A percentile compares a stretch with the other conserved stretches of the same genome.
Conservation (phyloP, 345 rosid species). For the Isatis tinctoria region DNA sequence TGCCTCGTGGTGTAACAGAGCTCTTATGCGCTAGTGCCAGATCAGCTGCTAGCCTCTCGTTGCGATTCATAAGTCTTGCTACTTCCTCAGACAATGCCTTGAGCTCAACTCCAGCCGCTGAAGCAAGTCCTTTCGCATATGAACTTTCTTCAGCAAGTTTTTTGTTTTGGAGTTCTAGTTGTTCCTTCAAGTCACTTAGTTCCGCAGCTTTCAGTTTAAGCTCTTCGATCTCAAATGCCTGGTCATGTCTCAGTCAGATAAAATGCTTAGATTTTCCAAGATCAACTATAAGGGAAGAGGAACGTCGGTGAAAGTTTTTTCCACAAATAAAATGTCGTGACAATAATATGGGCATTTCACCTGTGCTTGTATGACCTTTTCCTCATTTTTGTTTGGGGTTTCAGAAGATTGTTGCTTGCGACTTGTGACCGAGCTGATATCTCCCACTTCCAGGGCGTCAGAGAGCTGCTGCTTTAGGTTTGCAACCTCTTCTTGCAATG, state of each 20-base stretch:
- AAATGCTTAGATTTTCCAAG: background rate
- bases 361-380: conserved; percentile 22
- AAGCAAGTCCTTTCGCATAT: conserved; percentile 93
- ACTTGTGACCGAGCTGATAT: conserved; percentile 14
- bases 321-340: conserved; percentile 1
- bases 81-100: conserved; percentile 97
- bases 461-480: conserved; percentile 77
- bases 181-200: conserved; percentile 55
- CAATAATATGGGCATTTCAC: conserved; percentile 18
- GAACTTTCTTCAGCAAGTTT: conserved; percentile 90
- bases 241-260: conserved; percentile 16
- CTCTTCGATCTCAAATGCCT: conserved; percentile 73
- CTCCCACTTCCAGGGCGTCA: conserved; percentile 51
- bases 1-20: conserved; percentile 47
- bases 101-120: conserved; percentile 96
- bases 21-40: conserved; percentile 47
- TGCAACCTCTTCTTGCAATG: conserved; percentile 62
- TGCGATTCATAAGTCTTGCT: conserved; percentile 84
- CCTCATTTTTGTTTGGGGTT: conserved; percentile 6
- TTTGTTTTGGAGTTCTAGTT: conserved; percentile 59
- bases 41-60: conserved; percentile 65
- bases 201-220: conserved; percentile 53
- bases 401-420: conserved; percentile 19
- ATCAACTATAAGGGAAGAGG: background rate
- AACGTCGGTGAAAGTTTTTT: background rate